Evolutionary conservation across 106 monocot genomes (phyloP).

Genomic region (Apostasia ramifera): DNA sequence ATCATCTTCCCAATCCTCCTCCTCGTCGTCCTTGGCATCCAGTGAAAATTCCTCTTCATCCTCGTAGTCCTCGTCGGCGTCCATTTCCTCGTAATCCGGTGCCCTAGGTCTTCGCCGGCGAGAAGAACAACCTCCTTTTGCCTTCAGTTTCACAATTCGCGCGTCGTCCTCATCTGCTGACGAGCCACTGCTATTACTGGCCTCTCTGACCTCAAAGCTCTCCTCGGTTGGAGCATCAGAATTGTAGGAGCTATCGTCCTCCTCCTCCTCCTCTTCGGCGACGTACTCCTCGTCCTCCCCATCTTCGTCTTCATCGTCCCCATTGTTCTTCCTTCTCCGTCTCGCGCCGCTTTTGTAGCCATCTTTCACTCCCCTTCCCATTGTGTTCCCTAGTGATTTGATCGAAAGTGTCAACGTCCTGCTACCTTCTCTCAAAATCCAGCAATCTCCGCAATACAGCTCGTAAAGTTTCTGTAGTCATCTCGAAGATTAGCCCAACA

Average conservation of each 20-base stretch:
- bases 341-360: constrained; percentile 12
- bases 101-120: constrained; percentile 16
- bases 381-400: constrained; percentile 9
- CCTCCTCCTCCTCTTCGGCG: constrained; percentile 23
- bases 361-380: constrained; percentile 25
- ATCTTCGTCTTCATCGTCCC: constrained; percentile 30
- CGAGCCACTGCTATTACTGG: neutral
- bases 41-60: constrained; percentile 60
- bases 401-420: neutral
- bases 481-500: too few relatives aligned
- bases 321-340: constrained; percentile 17
- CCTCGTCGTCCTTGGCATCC: constrained; percentile 34
- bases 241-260: constrained; percentile 24
- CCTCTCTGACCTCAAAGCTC: constrained; percentile 22
- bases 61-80: constrained; percentile 26
- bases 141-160: constrained; percentile 2
- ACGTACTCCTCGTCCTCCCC: constrained; percentile 41
- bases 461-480: too few relatives aligned
- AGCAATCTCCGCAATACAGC: too few relatives aligned
- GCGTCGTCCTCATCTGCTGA: constrained; percentile 11
- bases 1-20: constrained; percentile 30
- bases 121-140: neutral
- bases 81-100: constrained; percentile 31
- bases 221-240: constrained; percentile 24
- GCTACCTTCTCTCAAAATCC: too few relatives aligned